Conservation (phyloP, 768 basidiomycete species). For the Cytidiella melzeri region DNA sequence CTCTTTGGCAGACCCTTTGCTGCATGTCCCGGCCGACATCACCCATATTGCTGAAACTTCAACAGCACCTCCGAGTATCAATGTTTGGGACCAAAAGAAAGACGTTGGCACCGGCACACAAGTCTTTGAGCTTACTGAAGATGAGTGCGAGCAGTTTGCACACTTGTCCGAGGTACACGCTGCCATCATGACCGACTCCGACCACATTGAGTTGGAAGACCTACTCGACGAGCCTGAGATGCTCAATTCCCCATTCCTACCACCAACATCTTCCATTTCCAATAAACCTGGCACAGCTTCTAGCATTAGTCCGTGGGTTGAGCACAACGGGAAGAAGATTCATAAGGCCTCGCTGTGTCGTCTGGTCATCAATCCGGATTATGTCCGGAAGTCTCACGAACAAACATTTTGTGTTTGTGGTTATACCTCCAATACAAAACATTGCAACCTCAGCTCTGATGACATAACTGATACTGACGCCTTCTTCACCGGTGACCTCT, state of each 20-base stretch:
- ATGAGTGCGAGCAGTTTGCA: too few species aligned
- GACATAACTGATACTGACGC: slow-evolving; percentile 1
- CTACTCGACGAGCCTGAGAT: not conserved
- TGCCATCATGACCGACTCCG: not conserved
- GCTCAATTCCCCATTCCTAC: too few species aligned
- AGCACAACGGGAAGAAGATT: slow-evolving; percentile 3
- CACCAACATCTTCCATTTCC: not conserved
- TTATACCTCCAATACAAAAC: slow-evolving; percentile 5
- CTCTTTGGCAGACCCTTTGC: too few species aligned
- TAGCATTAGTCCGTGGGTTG: not conserved
- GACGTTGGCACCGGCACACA: not conserved
- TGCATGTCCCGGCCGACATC: too few species aligned
- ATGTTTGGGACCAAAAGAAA: not conserved
- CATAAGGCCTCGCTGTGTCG: slow-evolving; percentile 12
- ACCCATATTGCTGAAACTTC: not conserved
- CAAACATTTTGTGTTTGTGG: slow-evolving; percentile 8
- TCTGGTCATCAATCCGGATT: slow-evolving; percentile 10
- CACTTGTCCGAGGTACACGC: too few species aligned
- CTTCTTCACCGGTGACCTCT: slow-evolving; percentile 11
- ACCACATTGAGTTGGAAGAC: slow-evolving; percentile 6
- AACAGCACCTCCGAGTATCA: not conserved
- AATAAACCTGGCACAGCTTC: not conserved
- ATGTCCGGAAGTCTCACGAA: slow-evolving; percentile 12
- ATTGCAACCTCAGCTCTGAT: not conserved
- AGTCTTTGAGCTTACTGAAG: not conserved